Conservation (phyloP, 441 rosid species). For the Macaranga tanarius region DNA sequence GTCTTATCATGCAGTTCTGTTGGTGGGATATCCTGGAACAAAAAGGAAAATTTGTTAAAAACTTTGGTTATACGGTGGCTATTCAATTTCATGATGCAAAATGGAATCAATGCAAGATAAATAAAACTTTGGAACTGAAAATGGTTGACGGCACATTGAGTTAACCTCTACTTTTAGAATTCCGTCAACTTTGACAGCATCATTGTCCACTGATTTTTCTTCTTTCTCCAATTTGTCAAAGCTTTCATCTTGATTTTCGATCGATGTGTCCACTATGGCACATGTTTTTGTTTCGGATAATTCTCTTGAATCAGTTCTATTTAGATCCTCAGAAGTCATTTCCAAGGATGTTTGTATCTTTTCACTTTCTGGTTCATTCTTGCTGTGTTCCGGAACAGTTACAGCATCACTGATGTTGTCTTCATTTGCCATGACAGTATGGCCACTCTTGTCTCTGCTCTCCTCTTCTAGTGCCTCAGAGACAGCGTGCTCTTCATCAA, state of each 20-base stretch:
- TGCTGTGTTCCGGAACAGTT: conserved; percentile 21
- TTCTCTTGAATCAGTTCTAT: conserved; percentile 6
- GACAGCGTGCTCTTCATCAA: conserved; percentile 1
- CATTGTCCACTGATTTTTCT: neutral
- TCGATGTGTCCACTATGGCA: neutral
- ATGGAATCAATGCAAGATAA: neutral
- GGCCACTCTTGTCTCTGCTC: conserved; percentile 11
- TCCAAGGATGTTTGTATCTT: conserved; percentile 18
- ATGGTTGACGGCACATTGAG: neutral
- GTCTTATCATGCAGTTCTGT: conserved; percentile 24
- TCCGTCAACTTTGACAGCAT: neutral
- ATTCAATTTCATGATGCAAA: neutral
- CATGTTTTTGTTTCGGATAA: conserved; percentile 5
- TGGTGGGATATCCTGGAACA: conserved; percentile 26
- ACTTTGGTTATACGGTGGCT: neutral
- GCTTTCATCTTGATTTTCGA: conserved; percentile 4
- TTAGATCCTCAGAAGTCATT: neutral
- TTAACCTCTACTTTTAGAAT: conserved; percentile 16
- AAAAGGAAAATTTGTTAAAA: neutral
- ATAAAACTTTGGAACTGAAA: neutral
- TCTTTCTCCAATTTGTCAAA: neutral
- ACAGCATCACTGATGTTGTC: conserved; percentile 12
- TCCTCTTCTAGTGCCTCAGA: conserved; percentile 20
- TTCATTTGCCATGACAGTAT: conserved; percentile 4
- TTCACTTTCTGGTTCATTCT: conserved; percentile 26